Evolutionary conservation across 495 filamentous ascomycete species (phyloP).

Genomic region (Hypoxylon intermedium): DNA sequence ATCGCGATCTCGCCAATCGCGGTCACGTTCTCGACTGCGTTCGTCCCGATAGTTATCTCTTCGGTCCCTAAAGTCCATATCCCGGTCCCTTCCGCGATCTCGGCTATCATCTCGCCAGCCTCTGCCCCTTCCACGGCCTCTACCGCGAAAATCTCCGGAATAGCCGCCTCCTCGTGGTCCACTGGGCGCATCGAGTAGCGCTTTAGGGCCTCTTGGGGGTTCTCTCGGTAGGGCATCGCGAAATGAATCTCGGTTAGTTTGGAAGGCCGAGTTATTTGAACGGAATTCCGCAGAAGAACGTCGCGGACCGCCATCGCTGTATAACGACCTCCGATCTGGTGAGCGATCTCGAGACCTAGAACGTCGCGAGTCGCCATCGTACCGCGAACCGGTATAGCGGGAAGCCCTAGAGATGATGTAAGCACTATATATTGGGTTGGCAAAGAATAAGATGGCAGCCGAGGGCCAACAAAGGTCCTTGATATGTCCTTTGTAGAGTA

Average conservation of each 20-base stretch:
- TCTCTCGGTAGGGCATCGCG: slow-evolving; percentile 52
- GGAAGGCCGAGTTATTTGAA: slow-evolving; percentile 54
- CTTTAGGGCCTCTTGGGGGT: slow-evolving; percentile 76
- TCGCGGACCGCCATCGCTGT: slow-evolving; percentile 56
- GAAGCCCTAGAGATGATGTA: slow-evolving; percentile 45
- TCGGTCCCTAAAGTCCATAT: slow-evolving; percentile 61
- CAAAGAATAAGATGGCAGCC: background rate
- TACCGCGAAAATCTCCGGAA: slow-evolving; percentile 55
- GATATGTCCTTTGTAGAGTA: background rate
- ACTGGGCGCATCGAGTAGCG: slow-evolving; percentile 68
- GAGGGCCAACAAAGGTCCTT: background rate
- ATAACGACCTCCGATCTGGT: slow-evolving; percentile 60
- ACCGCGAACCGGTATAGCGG: slow-evolving; percentile 53
- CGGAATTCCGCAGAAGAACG: slow-evolving; percentile 58
- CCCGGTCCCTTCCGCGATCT: slow-evolving; percentile 65
- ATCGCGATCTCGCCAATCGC: slow-evolving; percentile 52
- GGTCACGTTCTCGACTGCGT: slow-evolving; percentile 54
- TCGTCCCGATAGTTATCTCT: slow-evolving; percentile 58
- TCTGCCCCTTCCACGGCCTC: slow-evolving; percentile 56
- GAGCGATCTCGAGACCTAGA: slow-evolving; percentile 66
- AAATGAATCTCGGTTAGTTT: slow-evolving; percentile 58
- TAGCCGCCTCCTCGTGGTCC: slow-evolving; percentile 61
- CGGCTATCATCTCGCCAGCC: slow-evolving; percentile 65
- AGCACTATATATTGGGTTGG: slow-evolving; percentile 2
- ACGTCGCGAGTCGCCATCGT: slow-evolving; percentile 55